A percentile compares a stretch with the other conserved stretches of the same genome.
Conservation (phyloP, 768 basidiomycete genomes). For the Gymnopilus dilepis region DNA sequence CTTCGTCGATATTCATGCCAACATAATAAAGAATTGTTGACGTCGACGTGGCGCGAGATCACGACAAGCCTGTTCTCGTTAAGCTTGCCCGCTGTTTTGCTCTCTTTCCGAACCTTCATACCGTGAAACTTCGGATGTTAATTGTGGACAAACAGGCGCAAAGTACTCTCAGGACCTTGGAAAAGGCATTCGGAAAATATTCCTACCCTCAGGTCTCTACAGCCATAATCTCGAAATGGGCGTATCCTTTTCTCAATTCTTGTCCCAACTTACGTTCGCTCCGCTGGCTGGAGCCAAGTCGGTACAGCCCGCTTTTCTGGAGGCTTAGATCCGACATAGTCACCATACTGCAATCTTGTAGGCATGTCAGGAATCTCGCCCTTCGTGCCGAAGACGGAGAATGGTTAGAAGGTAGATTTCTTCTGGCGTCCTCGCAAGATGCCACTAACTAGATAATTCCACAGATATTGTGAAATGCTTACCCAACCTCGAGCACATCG, state of each 20-base stretch:
- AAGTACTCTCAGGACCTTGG: neutral
- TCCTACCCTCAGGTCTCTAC: neutral
- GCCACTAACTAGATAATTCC: neutral
- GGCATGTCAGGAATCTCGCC: neutral
- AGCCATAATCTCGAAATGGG: neutral
- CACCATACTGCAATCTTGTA: neutral
- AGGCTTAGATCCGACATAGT: neutral
- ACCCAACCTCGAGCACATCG: neutral
- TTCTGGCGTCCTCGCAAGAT: too few species aligned
- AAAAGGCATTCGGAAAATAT: neutral
- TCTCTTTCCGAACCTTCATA: slow-evolving; percentile 29
- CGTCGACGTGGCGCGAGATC: slow-evolving; percentile 20
- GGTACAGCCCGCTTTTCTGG: neutral
- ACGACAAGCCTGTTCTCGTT: slow-evolving; percentile 10
- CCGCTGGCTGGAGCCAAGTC: neutral
- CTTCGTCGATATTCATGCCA: neutral
- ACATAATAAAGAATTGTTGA: slow-evolving; percentile 18
- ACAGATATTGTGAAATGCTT: neutral
- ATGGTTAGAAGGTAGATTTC: neutral
- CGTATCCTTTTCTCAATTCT: neutral
- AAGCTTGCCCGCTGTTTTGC: slow-evolving; percentile 31
- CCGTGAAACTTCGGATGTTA: slow-evolving; percentile 3
- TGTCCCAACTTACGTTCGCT: neutral
- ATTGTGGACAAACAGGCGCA: neutral
- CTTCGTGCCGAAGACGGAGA: neutral